Evolutionary conservation across 2,329 filamentous ascomycete species (phyloP).

Genomic region (Bipolaris bicolor): DNA sequence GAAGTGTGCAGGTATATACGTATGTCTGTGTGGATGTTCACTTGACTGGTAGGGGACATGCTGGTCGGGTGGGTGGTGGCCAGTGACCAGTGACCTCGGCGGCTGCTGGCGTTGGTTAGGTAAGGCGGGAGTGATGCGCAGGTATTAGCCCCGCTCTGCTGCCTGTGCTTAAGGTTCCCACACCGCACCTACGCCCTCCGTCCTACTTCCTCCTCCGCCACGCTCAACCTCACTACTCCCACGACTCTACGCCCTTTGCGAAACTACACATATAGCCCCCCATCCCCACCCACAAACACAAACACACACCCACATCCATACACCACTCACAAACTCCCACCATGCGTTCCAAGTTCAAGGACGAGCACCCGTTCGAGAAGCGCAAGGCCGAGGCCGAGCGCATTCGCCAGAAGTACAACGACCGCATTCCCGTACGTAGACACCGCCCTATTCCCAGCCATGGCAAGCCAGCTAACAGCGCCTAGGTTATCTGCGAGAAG

Average conservation of each 20-base stretch:
- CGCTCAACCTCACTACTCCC: constrained; percentile 19
- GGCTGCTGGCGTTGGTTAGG: constrained; percentile 5
- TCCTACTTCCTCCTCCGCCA: constrained; percentile 37
- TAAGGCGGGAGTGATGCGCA: constrained; percentile 26
- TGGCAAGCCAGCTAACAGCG: constrained; percentile 28
- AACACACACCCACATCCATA: constrained; percentile 1
- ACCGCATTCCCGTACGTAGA: constrained; percentile 90
- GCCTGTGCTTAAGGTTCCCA: constrained; percentile 41
- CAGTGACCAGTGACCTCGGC: constrained; percentile 8
- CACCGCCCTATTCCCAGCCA: constrained; percentile 5
- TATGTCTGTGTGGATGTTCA: background rate
- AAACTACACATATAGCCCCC: constrained; percentile 16
- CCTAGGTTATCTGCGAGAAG: constrained; percentile 97
- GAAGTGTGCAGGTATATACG: no score
- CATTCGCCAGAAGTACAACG: constrained; percentile 98
- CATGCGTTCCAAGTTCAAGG: constrained; percentile 99
- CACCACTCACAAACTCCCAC: constrained; percentile 16
- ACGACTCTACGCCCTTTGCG: constrained; percentile 15
- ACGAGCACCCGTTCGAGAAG: constrained; percentile 99
- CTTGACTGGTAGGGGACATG: constrained; percentile 19
- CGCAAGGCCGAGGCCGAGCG: constrained; percentile 99
- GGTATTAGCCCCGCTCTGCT: constrained; percentile 36
- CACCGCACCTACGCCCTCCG: constrained; percentile 39
- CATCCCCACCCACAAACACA: constrained; percentile 17
- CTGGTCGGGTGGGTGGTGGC: constrained; percentile 12